Evolutionary conservation across 1,139 yeast genomes (phyloP), one percentile per base, ranked within the genome.

Genomic region (Scheffersomyces stambukii): DNA sequence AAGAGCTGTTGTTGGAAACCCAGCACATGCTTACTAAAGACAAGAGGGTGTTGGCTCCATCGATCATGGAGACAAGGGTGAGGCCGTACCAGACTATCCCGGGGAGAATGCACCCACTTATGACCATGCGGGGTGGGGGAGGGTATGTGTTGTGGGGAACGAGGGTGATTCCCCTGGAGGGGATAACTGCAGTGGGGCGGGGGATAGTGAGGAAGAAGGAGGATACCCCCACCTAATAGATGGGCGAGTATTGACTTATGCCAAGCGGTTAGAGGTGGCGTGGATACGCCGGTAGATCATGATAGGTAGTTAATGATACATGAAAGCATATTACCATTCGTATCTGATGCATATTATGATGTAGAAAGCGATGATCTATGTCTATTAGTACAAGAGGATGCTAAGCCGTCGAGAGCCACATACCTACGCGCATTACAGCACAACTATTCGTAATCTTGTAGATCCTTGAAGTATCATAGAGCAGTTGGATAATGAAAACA

Each of bases 101-200:
- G 8, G 98, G 98, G 6, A 77, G 95, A 51, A 66, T 91, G 52
- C 98, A 93, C 54, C 99, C 99, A 0, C 57, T 80, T 36, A 93
- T 91, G 99, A 84, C 96, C 1, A 80, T 82, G 71, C 72, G 86
- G 49, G 89, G 95, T 3, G 91, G 81, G 33, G 97, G 97, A 29
- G 99, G 99, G 0, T 91, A 78, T 51, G 54, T 91, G 2, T 62
- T 89, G 41, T 74, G 80, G 67, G 95, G 93, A 5, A 75, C 85
- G 9, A 67, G 83, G 30, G 97, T 91, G 0, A 61, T 79, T 30
- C 96, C 96, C 0, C 67, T 73, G 25, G 80, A 73, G 21, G 66
- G 65, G 19, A 64, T 73, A 22, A 63, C 66, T 22, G 81, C 80
- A 7, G 70, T 72, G 17, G 81, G 81, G 2, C 60, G 75, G 41